Evolutionary conservation across 495 filamentous ascomycete species (phyloP).

Genomic region (Ascobolus immersus): DNA sequence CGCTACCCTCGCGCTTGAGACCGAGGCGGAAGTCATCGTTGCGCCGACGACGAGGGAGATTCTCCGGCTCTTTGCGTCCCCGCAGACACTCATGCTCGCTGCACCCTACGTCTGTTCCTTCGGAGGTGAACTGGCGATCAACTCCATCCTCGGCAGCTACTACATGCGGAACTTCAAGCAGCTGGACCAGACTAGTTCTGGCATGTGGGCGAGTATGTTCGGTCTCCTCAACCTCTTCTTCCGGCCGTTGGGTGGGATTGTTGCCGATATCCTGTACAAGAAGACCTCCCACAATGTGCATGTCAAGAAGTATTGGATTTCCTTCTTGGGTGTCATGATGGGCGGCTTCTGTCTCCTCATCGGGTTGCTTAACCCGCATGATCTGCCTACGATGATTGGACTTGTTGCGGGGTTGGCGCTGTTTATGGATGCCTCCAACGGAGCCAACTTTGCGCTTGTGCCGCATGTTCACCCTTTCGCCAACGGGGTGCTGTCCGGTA

Average conservation of each 20-base stretch:
- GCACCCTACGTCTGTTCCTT: slow-evolving; percentile 67
- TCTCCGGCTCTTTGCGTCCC: slow-evolving; percentile 31
- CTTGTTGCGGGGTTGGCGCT: slow-evolving; percentile 48
- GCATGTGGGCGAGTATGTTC: slow-evolving; percentile 72
- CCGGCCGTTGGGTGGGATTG: slow-evolving; percentile 46
- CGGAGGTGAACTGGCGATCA: slow-evolving; percentile 64
- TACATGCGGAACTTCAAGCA: slow-evolving; percentile 51
- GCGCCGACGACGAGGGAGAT: slow-evolving; percentile 38
- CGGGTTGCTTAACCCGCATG: slow-evolving; percentile 35
- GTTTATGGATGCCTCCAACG: slow-evolving; percentile 66
- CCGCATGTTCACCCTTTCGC: slow-evolving; percentile 62
- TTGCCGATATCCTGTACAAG: slow-evolving; percentile 48
- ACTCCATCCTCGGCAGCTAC: slow-evolving; percentile 56
- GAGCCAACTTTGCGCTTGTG: slow-evolving; percentile 60
- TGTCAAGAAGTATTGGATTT: slow-evolving; percentile 51
- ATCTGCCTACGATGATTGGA: slow-evolving; percentile 43
- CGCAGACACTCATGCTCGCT: slow-evolving; percentile 40
- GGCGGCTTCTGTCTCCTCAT: slow-evolving; percentile 47
- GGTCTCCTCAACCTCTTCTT: slow-evolving; percentile 61
- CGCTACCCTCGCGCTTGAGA: slow-evolving; percentile 29
- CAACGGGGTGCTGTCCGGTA: slow-evolving; percentile 48
- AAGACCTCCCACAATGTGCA: slow-evolving; percentile 31
- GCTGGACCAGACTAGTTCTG: slow-evolving; percentile 45
- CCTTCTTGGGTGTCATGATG: slow-evolving; percentile 33
- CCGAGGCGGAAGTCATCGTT: slow-evolving; percentile 36